Conservation (phyloP, 768 basidiomycete genomes). For the Macrolepiota dolichaula region DNA sequence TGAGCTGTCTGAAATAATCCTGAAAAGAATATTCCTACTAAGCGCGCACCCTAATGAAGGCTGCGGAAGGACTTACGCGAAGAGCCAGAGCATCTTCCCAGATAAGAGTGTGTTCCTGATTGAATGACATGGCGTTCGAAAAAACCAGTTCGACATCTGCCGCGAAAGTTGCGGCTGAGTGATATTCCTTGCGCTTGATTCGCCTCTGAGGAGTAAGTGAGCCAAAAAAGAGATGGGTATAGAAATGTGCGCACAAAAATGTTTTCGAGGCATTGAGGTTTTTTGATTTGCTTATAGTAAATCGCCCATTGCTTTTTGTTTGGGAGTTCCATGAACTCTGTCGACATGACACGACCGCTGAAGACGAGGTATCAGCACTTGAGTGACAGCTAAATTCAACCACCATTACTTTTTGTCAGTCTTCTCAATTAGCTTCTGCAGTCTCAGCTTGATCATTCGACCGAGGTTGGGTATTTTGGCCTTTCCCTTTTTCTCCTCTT, state of each 20-base stretch:
- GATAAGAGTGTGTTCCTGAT: conserved; percentile 78
- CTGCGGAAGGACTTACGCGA: conserved; percentile 40
- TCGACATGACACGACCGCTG: conserved; percentile 66
- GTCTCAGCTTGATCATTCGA: conserved; percentile 60
- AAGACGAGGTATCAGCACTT: not conserved
- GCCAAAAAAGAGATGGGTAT: conserved; percentile 8
- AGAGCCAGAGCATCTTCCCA: conserved; percentile 76
- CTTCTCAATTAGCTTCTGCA: conserved; percentile 73
- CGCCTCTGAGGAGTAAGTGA: conserved; percentile 54
- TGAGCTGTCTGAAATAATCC: conserved; percentile 72
- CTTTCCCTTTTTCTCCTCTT: conserved; percentile 41
- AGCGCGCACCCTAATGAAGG: not conserved
- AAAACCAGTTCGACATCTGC: conserved; percentile 89
- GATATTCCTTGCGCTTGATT: conserved; percentile 78
- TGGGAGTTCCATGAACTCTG: conserved; percentile 83
- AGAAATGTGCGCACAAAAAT: conserved; percentile 56
- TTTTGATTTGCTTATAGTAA: conserved; percentile 79
- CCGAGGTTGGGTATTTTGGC: conserved; percentile 62
- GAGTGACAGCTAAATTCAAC: not conserved
- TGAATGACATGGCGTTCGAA: conserved; percentile 85
- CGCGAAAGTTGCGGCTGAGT: conserved; percentile 64
- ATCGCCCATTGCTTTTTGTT: conserved; percentile 73
- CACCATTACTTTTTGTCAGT: conserved; percentile 62
- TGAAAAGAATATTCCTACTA: conserved; percentile 23
- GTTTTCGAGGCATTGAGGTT: conserved; percentile 73